Evolutionary conservation across 805 yeast genomes (phyloP), one percentile per base, ranked within the genome.

Genomic region (Cyberlindnera nakhonratchasimensis): DNA sequence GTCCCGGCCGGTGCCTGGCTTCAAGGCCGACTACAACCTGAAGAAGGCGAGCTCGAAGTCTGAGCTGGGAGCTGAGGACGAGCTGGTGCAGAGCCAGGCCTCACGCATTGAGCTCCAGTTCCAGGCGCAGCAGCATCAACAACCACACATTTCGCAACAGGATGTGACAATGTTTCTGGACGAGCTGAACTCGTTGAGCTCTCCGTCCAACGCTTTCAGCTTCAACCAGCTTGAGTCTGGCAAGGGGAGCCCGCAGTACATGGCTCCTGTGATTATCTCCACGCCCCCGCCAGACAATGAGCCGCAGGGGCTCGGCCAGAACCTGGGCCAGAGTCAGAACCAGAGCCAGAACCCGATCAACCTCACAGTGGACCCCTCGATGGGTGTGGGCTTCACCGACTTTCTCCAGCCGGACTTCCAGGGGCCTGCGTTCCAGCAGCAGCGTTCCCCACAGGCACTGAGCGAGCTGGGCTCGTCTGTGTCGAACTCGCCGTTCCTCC

Each of bases 391-490:
- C 18, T 24, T n/a, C 23, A 23, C 19, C 10, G 39, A 43, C 29
- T 48, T 40, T 29, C 29, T 53, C 7, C 48, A 47, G 17, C 45
- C 51, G 5, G 49, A 49, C 21, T 53, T 47, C 42, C 45, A 50
- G 9, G 25, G 46, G 2, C 22, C 45, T 10, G 42, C 46, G 5
- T 53, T 55, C 39, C 51, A 46, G 10, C 52, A 48, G 11, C 40
- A 46, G 18, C 51, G 52, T 14, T 18, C 39, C 9, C 37, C 47
- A 1, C 38, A 37, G 3, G 47, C 47, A 3, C 9, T 48, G n/a
- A 52, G 55, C 39, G 62, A 57, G 12, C n/a, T 52, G 1, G 40
- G 37, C 3, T 55, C 61, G 1, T 52, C 57, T 2, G 59, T 46
- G 9, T 45, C 48, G 10, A 52, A 50, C 22, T 57, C 62, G 0